phyloP scores from a whole-genome alignment of 2,329 filamentous ascomycete genomes.

The Penicillium sp. region DNA sequence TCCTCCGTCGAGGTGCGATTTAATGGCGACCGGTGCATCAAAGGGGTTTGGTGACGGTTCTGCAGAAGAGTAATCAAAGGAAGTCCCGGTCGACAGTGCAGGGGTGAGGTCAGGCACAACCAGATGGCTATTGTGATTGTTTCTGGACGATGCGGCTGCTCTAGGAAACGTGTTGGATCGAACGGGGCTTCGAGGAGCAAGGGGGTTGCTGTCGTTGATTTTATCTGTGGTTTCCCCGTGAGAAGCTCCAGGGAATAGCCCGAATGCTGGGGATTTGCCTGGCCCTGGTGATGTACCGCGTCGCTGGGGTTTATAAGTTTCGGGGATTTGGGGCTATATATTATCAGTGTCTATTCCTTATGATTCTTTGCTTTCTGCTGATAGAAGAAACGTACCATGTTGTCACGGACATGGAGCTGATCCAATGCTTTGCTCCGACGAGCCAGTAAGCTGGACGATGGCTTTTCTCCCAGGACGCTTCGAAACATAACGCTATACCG shows the following conservation, averaged over 20 bases:
- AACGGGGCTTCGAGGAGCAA: conserved; percentile 12
- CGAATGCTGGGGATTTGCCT: conserved; percentile 34
- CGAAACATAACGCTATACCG: conserved; percentile 94
- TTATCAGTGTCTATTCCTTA: conserved; percentile 1
- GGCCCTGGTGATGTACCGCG: conserved; percentile 35
- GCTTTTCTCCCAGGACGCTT: conserved; percentile 57
- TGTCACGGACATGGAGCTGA: conserved; percentile 53
- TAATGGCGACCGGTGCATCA: conserved; percentile 13
- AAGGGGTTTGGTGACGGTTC: conserved; percentile 2
- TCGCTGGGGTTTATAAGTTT: conserved; percentile 24
- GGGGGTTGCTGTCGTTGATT: neutral
- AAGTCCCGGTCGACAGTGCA: conserved; percentile 9
- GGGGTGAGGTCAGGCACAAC: conserved; percentile 10
- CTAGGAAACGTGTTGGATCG: conserved; percentile 20
- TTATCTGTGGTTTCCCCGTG: conserved; percentile 14
- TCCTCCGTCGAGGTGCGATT: conserved; percentile 17
- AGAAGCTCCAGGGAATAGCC: conserved; percentile 32
- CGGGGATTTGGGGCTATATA: neutral
- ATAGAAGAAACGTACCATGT: conserved; percentile 29
- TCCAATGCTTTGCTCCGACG: conserved; percentile 36
- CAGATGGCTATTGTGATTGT: neutral
- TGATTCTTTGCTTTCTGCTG: neutral
- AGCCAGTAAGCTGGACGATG: conserved; percentile 28
- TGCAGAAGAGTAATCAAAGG: neutral
- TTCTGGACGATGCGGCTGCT: neutral